Evolutionary conservation across 2,329 filamentous ascomycete genomes (phyloP).

Genomic region (Aspergillus felis): DNA sequence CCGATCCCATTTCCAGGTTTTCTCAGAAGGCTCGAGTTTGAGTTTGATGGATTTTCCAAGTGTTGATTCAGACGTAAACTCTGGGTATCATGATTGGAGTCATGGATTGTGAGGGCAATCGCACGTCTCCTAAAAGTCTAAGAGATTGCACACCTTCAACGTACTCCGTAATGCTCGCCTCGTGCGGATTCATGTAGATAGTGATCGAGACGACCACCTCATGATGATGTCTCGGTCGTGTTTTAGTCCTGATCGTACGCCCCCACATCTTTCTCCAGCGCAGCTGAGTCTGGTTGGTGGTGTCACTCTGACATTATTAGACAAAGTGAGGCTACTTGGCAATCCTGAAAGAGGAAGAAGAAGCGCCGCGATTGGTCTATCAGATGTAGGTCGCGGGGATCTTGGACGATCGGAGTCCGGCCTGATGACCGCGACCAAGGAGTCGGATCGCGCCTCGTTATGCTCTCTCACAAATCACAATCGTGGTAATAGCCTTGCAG

Average conservation of each 20-base stretch:
- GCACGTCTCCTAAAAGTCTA: too few species aligned
- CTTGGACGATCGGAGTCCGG: background rate
- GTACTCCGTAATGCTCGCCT: too few species aligned
- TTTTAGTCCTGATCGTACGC: too few species aligned
- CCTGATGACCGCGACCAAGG: background rate
- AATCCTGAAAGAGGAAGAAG: background rate
- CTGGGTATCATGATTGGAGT: too few species aligned
- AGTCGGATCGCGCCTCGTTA: background rate
- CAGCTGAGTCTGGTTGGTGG: background rate
- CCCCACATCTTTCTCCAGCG: background rate
- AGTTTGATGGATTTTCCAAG: background rate
- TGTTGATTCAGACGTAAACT: too few species aligned
- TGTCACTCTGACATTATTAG: too few species aligned
- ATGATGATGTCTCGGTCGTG: too few species aligned
- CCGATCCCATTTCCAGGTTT: background rate
- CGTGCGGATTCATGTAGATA: too few species aligned
- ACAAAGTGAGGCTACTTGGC: background rate
- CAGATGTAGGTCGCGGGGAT: background rate
- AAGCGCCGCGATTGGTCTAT: background rate
- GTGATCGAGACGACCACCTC: too few species aligned
- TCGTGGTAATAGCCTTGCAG: background rate
- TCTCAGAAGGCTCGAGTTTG: background rate
- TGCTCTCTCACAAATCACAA: background rate
- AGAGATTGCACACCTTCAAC: too few species aligned
- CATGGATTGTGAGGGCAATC: too few species aligned